Percentiles rank a stretch among this genome's conserved stretches.
Evolutionary conservation across 2,329 filamentous ascomycete genomes (phyloP).

Genomic region (Penicillium sp.): DNA sequence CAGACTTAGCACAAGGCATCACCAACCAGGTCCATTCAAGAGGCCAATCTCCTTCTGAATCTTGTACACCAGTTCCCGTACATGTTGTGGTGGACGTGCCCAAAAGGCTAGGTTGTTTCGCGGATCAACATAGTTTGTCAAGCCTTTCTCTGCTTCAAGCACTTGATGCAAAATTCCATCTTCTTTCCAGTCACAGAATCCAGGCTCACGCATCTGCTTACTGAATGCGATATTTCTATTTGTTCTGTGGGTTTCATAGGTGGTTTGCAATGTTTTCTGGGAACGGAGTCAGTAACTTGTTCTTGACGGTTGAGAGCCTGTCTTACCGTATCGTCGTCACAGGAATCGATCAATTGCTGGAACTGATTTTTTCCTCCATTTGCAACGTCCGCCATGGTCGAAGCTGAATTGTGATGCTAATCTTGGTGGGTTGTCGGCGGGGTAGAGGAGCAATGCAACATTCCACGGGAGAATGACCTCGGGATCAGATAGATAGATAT

Average conservation of each 20-base stretch:
- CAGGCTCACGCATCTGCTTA: slow-evolving; percentile 67
- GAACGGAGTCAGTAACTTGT: slow-evolving; percentile 15
- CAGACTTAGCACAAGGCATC: neutral
- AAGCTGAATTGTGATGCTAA: neutral
- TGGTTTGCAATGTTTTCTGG: slow-evolving; percentile 59
- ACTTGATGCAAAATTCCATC: slow-evolving; percentile 76
- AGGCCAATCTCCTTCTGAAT: slow-evolving; percentile 68
- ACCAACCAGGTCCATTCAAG: slow-evolving; percentile 68
- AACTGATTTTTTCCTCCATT: slow-evolving; percentile 65
- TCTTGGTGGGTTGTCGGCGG: neutral
- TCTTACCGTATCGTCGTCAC: slow-evolving; percentile 65
- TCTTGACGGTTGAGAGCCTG: slow-evolving; percentile 7
- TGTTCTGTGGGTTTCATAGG: slow-evolving; percentile 73
- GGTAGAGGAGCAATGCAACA: slow-evolving; percentile 4
- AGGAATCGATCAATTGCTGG: slow-evolving; percentile 69
- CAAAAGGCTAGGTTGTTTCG: slow-evolving; percentile 85
- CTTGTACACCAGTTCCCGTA: slow-evolving; percentile 66
- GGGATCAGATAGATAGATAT: neutral
- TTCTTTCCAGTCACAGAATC: slow-evolving; percentile 71
- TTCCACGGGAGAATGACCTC: neutral
- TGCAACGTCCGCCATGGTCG: slow-evolving; percentile 7
- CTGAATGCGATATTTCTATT: slow-evolving; percentile 76
- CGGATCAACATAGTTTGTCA: slow-evolving; percentile 72
- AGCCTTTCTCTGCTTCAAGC: slow-evolving; percentile 58
- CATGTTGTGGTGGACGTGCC: slow-evolving; percentile 75